Percentiles rank a stretch among this genome's conserved stretches.
Evolutionary conservation across 78 protist species (phyloP).

Genomic region (Goniomonas avonlea): DNA sequence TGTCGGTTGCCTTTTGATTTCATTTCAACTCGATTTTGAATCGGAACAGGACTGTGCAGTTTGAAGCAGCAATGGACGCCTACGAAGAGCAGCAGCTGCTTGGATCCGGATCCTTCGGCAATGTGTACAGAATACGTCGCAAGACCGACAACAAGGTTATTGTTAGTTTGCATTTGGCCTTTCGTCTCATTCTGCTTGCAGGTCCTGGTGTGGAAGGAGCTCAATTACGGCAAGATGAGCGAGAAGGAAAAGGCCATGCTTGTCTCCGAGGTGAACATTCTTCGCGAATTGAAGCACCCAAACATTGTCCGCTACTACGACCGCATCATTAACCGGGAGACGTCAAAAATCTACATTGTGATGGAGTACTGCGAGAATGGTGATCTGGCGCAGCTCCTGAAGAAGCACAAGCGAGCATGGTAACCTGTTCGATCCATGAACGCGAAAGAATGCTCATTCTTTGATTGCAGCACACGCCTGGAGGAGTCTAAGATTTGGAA

Average conservation of each 20-base stretch:
- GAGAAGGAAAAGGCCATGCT: slow-evolving; percentile 74
- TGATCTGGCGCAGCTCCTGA: slow-evolving; percentile 64
- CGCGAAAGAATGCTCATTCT: neutral
- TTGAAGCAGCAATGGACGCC: neutral
- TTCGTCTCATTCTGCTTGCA: neutral
- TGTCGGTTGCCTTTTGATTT: no score
- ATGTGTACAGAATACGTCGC: slow-evolving; percentile 43
- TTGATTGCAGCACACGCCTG: neutral
- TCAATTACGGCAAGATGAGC: slow-evolving; percentile 67
- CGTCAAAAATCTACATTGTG: slow-evolving; percentile 57
- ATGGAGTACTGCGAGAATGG: slow-evolving; percentile 90
- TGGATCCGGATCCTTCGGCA: slow-evolving; percentile 74
- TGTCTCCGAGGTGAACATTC: slow-evolving; percentile 77
- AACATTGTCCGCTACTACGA: slow-evolving; percentile 82
- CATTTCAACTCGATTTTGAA: no score
- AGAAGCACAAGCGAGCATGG: slow-evolving; percentile 35
- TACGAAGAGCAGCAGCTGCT: slow-evolving; percentile 43
- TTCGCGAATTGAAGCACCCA: slow-evolving; percentile 67
- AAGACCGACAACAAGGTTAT: slow-evolving; percentile 44
- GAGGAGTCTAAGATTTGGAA: slow-evolving; percentile 70
- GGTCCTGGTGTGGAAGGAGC: slow-evolving; percentile 71
- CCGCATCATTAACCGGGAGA: slow-evolving; percentile 56
- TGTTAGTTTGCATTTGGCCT: no score
- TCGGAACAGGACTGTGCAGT: neutral
- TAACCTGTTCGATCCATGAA: neutral